phyloP scores from a whole-genome alignment of 495 filamentous ascomycete genomes.

The Cudoniella acicularis region DNA sequence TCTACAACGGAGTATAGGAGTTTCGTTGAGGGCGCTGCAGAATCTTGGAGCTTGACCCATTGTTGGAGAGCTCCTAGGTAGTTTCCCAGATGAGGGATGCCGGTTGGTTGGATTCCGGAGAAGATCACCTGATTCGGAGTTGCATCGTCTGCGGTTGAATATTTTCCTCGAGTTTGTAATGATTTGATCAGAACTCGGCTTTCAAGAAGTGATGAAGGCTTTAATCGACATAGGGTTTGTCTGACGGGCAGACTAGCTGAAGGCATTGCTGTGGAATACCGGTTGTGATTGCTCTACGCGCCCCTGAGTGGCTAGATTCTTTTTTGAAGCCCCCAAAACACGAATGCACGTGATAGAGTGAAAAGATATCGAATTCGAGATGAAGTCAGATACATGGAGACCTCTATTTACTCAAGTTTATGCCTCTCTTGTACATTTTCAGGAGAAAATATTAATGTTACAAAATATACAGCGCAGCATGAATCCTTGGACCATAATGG shows the following conservation, averaged over 20 bases:
- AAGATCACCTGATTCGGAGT: conserved; percentile 56
- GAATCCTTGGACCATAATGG: neutral
- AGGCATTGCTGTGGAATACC: neutral
- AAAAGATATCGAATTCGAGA: neutral
- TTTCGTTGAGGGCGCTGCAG: conserved; percentile 46
- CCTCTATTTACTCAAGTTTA: neutral
- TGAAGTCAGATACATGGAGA: neutral
- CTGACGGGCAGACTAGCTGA: neutral
- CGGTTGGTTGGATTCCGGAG: conserved; percentile 96
- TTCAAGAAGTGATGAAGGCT: neutral
- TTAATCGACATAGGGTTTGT: neutral
- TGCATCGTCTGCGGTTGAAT: neutral
- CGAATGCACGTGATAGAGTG: conserved; percentile 17
- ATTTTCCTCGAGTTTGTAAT: neutral
- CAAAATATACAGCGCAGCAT: conserved; percentile 3
- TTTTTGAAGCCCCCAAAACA: conserved; percentile 3
- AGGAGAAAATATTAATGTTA: neutral
- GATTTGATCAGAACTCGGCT: neutral
- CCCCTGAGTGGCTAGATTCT: neutral
- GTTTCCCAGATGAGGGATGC: conserved; percentile 93
- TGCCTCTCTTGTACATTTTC: neutral
- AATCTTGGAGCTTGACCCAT: conserved; percentile 79
- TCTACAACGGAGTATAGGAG: conserved; percentile 86
- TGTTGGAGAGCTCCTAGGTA: conserved; percentile 87
- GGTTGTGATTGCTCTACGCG: neutral